Base-by-base conservation (phyloP, 768 basidiomycete genomes). In the Termitomyces sp. region DNA sequence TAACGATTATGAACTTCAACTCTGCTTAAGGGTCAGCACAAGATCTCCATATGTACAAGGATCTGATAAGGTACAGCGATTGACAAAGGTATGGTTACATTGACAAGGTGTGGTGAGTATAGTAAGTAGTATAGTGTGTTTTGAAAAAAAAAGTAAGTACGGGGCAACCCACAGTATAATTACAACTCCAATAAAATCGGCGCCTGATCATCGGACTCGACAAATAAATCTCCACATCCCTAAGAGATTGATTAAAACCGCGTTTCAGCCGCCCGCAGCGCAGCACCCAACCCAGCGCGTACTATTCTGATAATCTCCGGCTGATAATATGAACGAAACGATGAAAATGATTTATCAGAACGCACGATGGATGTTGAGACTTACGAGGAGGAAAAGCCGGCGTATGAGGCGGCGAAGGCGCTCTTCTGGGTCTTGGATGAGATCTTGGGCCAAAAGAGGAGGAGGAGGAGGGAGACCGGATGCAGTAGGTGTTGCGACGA, bases 401-500 rank as follows among this genome's bases (percentile, higher is more conserved):
- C 17, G 17, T 2, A 43, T n/a, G 54, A 34, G 42, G 10, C 31
- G 31, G 1, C n/a, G 3, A 11, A 6, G 37, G 17, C 54, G 31
- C n/a, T 56, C 54, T 45, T 56, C 54, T 34, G 42, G 42, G n/a
- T 56, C 25, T 15, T 74, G 71, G 46, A 54, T 70, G 73, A 45
- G 67, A 5, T 3, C 11, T 38, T 17, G 17, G 34, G 12, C 36
- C 14, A 8, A 14, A 14, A 15, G 48, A 15, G 4, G 4, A 20
- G 7, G 29, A n/a, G 12, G n/a, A 20, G 15, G 47, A 31, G 29
- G 12, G 15, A 14, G 12, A 31, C 5, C 29, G 12, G 20, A 20
- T 25, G 20, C 20, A 46, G 10, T 36, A 14, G 34, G 20, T 25
- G 6, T 36, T n/a, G 29, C 52, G 25, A 40, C 38, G 4, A 17